Base-by-base conservation (phyloP, 108 stramenopile species). In the Nannochloropsis oceanica region DNA sequence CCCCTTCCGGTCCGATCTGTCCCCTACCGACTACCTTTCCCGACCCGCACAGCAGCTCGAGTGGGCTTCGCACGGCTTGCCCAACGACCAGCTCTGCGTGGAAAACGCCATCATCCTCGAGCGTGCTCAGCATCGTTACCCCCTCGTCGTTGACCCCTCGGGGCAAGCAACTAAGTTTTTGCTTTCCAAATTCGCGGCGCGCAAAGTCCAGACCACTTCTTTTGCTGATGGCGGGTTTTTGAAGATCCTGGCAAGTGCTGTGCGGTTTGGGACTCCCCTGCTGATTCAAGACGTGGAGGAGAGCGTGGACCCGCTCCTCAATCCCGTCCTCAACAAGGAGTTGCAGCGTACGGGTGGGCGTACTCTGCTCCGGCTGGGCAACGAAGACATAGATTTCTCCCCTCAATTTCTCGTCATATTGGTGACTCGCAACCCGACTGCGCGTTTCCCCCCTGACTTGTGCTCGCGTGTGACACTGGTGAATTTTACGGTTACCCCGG, bases 141-240 rank as follows among this genome's bases (percentile, higher is more conserved):
- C 44, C 14, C 42, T 98, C n/a, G 92, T 99, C 44, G 94, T 99
- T 79, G 99, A 99, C 87, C 99, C 99, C n/a, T 94, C 97, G 13
- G 99, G 99, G 14, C 90, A 94, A 85, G 97, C 99, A 0, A 93
- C 90, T 82, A 86, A 84, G 24, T 99, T 96, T 88, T 82, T 97
- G 27, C 94, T 96, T 94, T 93, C 93, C 43, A 96, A 95, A 85
- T 94, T 91, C 87, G 86, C 90, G 84, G 90, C 91, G 10, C 90
- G 94, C 43, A 95, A 95, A 89, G 96, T 99, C 81, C 93, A 93
- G 86, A 96, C 94, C 81, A 96, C 96, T 12, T 96, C 96, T 80
- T 98, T 98, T 90, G 87, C 97, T 80, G 98, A 99, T 85, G 95
- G 96, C 42, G 92, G 92, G n/a, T 99, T 99, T 93, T 93, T 94